phyloP scores from a whole-genome alignment of 768 basidiomycete genomes.

The Auriculariales sp. region DNA sequence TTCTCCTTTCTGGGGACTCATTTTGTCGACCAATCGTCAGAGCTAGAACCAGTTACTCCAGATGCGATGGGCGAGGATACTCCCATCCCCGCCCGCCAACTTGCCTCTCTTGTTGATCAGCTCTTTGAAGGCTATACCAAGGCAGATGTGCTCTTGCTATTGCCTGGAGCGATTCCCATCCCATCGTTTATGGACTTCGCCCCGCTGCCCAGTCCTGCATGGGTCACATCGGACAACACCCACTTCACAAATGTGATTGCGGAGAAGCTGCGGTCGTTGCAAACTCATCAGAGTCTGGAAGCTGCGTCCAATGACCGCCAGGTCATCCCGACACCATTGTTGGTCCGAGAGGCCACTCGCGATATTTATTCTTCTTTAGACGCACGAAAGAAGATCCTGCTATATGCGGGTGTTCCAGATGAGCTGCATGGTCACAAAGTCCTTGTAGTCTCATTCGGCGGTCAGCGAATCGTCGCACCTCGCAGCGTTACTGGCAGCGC shows the following conservation, averaged over 20 bases:
- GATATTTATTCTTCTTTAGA: too few species aligned
- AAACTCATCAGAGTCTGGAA: conserved; percentile 9
- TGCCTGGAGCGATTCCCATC: conserved; percentile 65
- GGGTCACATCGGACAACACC: conserved; percentile 40
- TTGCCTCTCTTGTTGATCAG: conserved; percentile 50
- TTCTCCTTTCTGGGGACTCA: conserved; percentile 60
- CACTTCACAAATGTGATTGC: conserved; percentile 33
- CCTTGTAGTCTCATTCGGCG: conserved; percentile 68
- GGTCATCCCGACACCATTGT: conserved; percentile 43
- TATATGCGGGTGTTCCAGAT: conserved; percentile 41
- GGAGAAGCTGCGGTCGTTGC: conserved; percentile 10
- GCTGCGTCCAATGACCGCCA: conserved; percentile 15
- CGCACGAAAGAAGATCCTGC: conserved; percentile 43
- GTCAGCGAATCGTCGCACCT: conserved; percentile 53
- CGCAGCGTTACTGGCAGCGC: conserved; percentile 16
- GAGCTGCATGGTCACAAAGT: conserved; percentile 41
- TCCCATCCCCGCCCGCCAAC: conserved; percentile 33
- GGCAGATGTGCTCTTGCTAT: conserved; percentile 52
- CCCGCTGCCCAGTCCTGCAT: conserved; percentile 42
- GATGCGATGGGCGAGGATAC: conserved; percentile 30
- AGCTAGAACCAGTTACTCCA: conserved; percentile 6
- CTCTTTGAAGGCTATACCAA: conserved; percentile 51
- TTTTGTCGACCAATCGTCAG: conserved; percentile 23
- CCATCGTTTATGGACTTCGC: conserved; percentile 48
- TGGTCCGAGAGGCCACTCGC: conserved; percentile 44